Evolutionary conservation across 306 rosid species (phyloP).

Genomic region (Mimosa pudica): DNA sequence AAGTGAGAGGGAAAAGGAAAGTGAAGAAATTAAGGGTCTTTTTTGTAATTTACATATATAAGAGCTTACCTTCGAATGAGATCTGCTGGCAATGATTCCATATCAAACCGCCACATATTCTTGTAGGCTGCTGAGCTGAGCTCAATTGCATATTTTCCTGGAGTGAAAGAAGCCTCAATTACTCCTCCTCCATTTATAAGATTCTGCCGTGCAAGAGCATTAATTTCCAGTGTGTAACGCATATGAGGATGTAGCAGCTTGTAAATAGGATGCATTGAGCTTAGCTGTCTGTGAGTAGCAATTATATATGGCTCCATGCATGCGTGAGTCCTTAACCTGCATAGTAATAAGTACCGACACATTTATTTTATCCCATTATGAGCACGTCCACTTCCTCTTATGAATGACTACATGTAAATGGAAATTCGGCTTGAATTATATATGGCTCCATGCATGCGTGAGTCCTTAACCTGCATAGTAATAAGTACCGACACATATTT

Average conservation of each 20-base stretch:
- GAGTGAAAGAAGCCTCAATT: conserved; percentile 86
- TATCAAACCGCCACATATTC: conserved; percentile 81
- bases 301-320: conserved; percentile 89
- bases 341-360: conserved; percentile 30
- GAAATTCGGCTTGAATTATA: conserved; percentile 61
- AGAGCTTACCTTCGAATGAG: conserved; percentile 73
- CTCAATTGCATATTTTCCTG: conserved; percentile 87
- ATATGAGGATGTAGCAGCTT: conserved; percentile 89
- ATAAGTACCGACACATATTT: conserved; percentile 19
- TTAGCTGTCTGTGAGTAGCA: conserved; percentile 88
- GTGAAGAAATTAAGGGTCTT: no score
- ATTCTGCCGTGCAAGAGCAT: conserved; percentile 85
- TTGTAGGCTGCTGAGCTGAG: conserved; percentile 91
- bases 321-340: conserved; percentile 98
- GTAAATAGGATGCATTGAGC: conserved; percentile 92
- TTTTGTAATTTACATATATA: no score
- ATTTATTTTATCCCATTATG: conserved; percentile 15
- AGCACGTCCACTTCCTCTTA: conserved; percentile 2
- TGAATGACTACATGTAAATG: conserved; percentile 5
- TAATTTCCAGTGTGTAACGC: conserved; percentile 94
- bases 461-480: conserved; percentile 84
- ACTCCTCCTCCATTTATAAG: conserved; percentile 92
- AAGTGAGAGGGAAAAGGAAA: no score
- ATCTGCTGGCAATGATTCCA: conserved; percentile 92
- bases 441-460: conserved; percentile 96